Base-by-base conservation (phyloP, 1,284 basidiomycete genomes). In the Pseudozyma tsukubaensis region DNA sequence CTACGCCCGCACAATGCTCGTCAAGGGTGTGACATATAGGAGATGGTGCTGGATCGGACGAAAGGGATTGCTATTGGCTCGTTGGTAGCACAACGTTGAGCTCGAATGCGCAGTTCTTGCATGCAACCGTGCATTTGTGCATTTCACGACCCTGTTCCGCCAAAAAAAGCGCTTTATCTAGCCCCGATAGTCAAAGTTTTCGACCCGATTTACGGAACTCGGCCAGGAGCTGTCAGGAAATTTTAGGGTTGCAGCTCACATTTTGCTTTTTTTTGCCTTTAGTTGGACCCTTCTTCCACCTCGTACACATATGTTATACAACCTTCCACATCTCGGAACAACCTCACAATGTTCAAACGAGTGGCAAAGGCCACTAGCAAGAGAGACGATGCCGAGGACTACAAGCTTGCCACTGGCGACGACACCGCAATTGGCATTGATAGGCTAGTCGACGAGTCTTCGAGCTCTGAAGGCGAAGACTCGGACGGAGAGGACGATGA, bases 381-480 rank as follows among this genome's bases (percentile, higher is more conserved):
- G 35, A 73, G 63, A 45, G 50, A 12, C 32, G 56, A 61, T 43
- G 61, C 44, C n/a, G 65, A 68, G n/a, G 53, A 69, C 4, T 42
- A 65, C 56, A 68, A 69, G 51, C n/a, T 43, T 4, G 54, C 40
- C 1, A 65, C 60, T 12, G 71, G 71, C 5, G 71, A 73, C 29
- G 71, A 73, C 55, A 68, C 71, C 13, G 71, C 65, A 11, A 58
- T 73, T 35, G 64, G 60, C 50, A 68, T 73, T 58, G 71, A 73
- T 61, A 60, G 59, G 57, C 58, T 66, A 40, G 59, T 70, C n/a
- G 67, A 74, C 57, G 72, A 74, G 34, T 62, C 59, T n/a, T 70
- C 67, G 9, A 66, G 63, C 49, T 66, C 63, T 8, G 63, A 70
- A 47, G 67, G 61, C 40, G 67, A 70, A 43, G 59, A 61, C 32